phyloP scores from a whole-genome alignment of 805 yeast species.

The Candida multigemmis region DNA sequence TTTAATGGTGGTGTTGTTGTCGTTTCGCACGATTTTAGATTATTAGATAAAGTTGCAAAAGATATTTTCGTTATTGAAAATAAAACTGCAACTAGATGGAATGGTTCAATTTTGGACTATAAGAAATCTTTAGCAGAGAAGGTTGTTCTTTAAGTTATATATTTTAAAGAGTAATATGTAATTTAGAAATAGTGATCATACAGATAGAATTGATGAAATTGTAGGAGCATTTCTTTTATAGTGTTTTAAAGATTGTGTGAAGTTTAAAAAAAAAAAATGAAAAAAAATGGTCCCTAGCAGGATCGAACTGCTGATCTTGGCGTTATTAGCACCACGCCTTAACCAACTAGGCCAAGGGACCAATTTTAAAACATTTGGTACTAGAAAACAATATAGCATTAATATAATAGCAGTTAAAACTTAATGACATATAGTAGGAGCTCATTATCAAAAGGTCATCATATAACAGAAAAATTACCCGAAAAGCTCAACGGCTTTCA shows the following conservation, averaged over 20 bases:
- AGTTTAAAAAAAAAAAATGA: too few species aligned
- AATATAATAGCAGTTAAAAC: too few species aligned
- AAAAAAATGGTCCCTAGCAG: constrained; percentile 69
- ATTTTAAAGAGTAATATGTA: constrained; percentile 2
- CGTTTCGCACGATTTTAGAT: constrained; percentile 98
- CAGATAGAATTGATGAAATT: too few species aligned
- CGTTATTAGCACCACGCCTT: constrained; percentile 47
- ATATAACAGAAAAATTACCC: too few species aligned
- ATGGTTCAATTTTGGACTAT: constrained; percentile 82
- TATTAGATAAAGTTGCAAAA: constrained; percentile 93
- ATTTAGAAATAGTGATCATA: too few species aligned
- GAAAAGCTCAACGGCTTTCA: too few species aligned
- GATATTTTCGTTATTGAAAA: constrained; percentile 95
- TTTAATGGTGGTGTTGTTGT: constrained; percentile 98
- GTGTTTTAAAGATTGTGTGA: too few species aligned
- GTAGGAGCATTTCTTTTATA: too few species aligned
- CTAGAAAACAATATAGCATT: too few species aligned
- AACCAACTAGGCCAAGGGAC: constrained; percentile 50
- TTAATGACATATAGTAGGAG: too few species aligned
- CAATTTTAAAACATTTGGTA: constrained; percentile 27
- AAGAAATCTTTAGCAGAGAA: constrained; percentile 90
- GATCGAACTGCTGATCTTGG: constrained; percentile 80
- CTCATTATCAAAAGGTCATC: too few species aligned
- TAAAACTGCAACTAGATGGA: constrained; percentile 95
- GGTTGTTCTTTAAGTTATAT: constrained; percentile 48